These are phyloP conservation scores for Fusarium sacchari DNA, from an alignment of 2,329 filamentous ascomycete genomes.

Conservation along the genomic window DNA sequence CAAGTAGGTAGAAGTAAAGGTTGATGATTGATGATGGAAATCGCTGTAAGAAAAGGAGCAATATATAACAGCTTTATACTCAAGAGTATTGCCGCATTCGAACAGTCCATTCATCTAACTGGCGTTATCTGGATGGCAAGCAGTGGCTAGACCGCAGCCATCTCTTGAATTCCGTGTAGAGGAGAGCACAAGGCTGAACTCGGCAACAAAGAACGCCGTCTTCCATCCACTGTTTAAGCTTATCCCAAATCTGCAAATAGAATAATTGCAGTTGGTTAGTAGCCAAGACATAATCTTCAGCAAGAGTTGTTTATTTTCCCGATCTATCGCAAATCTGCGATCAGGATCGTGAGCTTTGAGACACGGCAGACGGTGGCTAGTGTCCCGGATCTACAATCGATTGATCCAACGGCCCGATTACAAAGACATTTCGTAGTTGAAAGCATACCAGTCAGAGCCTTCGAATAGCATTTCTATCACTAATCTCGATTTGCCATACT, in stretches of 20 bases:
- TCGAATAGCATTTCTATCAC: rapidly evolving
- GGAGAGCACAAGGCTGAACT: background rate
- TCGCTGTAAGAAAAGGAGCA: background rate
- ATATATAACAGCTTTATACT: background rate
- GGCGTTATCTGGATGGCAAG: background rate
- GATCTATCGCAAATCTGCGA: too few relatives aligned
- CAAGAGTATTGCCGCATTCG: background rate
- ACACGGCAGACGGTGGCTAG: background rate
- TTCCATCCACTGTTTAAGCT: background rate
- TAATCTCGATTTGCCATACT: too few relatives aligned
- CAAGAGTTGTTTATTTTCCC: background rate
- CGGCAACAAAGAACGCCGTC: background rate
- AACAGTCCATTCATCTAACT: too few relatives aligned
- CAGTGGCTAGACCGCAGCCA: background rate
- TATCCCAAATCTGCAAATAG: background rate
- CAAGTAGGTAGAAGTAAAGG: background rate
- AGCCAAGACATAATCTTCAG: background rate
- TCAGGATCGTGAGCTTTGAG: background rate
- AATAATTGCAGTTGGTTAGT: background rate
- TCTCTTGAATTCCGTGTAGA: background rate
- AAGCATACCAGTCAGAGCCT: background rate
- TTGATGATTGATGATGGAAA: background rate
- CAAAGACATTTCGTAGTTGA: background rate
- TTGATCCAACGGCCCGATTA: background rate
- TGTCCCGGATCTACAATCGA: rapidly evolving